A percentile compares a stretch with the other conserved stretches of the same genome.
Evolutionary conservation across 2,329 filamentous ascomycete genomes (phyloP).

Genomic region (Colletotrichum graminicola): DNA sequence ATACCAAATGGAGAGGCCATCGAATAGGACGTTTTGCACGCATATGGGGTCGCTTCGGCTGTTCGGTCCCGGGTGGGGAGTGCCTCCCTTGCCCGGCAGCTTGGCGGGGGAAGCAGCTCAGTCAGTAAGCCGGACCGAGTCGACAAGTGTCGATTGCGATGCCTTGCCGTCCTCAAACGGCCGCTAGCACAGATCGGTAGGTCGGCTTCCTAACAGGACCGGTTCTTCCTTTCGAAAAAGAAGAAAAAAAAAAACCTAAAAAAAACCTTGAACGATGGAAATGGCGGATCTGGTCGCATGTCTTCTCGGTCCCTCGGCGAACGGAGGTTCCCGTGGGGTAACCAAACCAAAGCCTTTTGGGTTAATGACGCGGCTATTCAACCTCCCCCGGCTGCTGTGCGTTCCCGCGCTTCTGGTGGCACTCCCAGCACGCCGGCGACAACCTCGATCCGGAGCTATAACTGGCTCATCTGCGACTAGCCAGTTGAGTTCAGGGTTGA

Average conservation of each 20-base stretch:
- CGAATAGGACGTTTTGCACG: conserved; percentile 9
- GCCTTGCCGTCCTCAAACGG: too few species aligned
- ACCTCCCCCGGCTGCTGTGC: background rate
- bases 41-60: too few species aligned
- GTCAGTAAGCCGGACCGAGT: too few species aligned
- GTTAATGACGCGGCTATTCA: conserved; percentile 34
- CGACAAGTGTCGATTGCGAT: background rate
- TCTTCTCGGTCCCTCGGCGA: background rate
- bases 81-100: background rate
- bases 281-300: background rate
- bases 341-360: background rate
- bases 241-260: too few species aligned
- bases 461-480: conserved; percentile 22
- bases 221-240: background rate
- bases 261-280: conserved; percentile 18
- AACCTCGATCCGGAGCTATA: conserved; percentile 14
- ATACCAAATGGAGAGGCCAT: conserved; percentile 10
- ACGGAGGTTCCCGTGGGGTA: conserved; percentile 10
- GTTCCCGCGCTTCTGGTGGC: conserved; percentile 12
- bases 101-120: conserved; percentile 8
- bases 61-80: too few species aligned
- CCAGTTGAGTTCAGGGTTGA: conserved; percentile 18
- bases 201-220: background rate
- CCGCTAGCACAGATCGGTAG: background rate
- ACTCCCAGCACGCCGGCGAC: conserved; percentile 24